Base-by-base conservation (phyloP, 345 rosid genomes). In the Cardamine resedifolia region DNA sequence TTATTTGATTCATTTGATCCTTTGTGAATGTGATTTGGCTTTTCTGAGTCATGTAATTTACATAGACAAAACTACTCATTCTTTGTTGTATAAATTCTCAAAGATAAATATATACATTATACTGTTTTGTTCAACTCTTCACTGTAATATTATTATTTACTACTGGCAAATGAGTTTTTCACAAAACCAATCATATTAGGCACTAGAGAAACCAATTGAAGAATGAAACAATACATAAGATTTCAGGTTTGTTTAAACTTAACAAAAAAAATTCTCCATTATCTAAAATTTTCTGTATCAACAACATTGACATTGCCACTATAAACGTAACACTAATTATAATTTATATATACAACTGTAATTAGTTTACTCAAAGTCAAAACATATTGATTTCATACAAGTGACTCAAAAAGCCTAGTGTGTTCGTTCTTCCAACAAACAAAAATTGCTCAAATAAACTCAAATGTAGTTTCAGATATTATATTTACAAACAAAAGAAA, bases 1-100 rank as follows among this genome's bases (percentile, higher is more conserved):
- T 73, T 73, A 64, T 43, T 52, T 68, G 63, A 36, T 68, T 75
- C 70, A 55, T 69, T 69, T 51, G 68, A 53, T 39, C 58, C 30
- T 60, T 68, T 60, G 63, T 68, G 48, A 44, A 30, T 74, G 27
- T 39, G 38, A 50, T 51, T 71, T 58, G 53, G 63, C 48, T 45
- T 75, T 58, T 21, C 18, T 3, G 19, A 31, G 63, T 68, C 74
- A 39, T 75, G 64, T 68, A 60, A 68, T 69, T 61, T 75, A 68
- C 63, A 41, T 51, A 68, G 74, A 68, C 43, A 75, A 43, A 43
- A 52, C 16, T 52, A 52, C 43, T 51, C 50, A 75, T 75, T 75
- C 79, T 75, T 68, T 61, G 28, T 52, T 68, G 70, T 75, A 60
- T 30, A 38, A 28, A 63, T 45, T 58, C 63, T 15, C 34, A 49